These are phyloP conservation scores for Galeopsis tetrahit DNA, from an alignment of 257 asterid genomes.

Conservation along the genomic window DNA sequence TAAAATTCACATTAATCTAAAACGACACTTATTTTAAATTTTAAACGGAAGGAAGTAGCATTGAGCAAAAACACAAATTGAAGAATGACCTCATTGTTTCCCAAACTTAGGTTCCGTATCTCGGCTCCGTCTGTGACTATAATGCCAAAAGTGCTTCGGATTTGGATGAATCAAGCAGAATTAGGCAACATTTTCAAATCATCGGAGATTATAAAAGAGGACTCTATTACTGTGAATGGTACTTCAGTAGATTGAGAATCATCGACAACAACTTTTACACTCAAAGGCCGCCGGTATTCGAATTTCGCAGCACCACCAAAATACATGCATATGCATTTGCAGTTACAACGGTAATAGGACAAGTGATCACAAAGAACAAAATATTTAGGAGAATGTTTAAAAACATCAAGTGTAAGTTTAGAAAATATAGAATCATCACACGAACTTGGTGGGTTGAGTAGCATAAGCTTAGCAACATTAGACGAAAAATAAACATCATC, in stretches of 20 bases:
- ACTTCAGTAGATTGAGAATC: not conserved
- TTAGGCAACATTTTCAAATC: not conserved
- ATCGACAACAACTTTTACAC: not conserved
- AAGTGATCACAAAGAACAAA: too few species aligned
- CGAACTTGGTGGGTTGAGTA: slow-evolving; percentile 27
- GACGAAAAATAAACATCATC: slow-evolving; percentile 1
- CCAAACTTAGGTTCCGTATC: not conserved
- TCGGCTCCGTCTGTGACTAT: not conserved
- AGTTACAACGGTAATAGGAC: not conserved
- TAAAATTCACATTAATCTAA: too few species aligned
- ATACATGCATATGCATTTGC: not conserved
- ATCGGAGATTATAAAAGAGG: not conserved
- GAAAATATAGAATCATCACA: not conserved
- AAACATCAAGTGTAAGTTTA: not conserved
- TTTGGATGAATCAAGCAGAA: not conserved
- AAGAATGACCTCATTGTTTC: not conserved
- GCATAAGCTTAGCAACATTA: slow-evolving; percentile 8
- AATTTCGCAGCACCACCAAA: not conserved
- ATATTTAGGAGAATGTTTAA: not conserved
- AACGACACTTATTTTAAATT: too few species aligned
- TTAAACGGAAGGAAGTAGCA: too few species aligned
- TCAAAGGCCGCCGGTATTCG: not conserved
- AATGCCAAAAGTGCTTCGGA: not conserved
- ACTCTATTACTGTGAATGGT: not conserved
- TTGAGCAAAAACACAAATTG: too few species aligned